Evolutionary conservation across 768 basidiomycete genomes (phyloP).

Genomic region (Tubosaeta sp.): DNA sequence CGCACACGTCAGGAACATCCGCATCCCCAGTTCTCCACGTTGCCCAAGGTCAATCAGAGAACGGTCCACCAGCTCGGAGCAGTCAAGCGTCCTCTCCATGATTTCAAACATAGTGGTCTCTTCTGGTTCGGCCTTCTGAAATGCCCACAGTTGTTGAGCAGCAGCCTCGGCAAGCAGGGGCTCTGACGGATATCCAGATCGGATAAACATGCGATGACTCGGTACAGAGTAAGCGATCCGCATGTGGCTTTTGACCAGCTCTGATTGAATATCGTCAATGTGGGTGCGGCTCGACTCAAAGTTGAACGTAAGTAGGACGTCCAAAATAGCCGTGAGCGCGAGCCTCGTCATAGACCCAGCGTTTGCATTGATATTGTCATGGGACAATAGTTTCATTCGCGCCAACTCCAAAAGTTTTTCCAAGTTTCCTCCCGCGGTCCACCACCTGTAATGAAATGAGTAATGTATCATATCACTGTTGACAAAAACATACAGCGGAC

Average conservation of each 20-base stretch:
- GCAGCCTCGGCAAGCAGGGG: neutral
- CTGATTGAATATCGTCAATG: neutral
- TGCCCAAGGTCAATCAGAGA: neutral
- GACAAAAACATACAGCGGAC: neutral
- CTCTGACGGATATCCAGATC: neutral
- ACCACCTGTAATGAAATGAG: neutral
- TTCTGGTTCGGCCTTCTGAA: neutral
- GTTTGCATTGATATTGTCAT: neutral
- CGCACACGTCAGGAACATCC: neutral
- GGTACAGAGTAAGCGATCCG: neutral
- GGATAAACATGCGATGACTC: neutral
- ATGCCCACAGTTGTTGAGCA: neutral
- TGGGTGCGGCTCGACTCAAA: neutral
- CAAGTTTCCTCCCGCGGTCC: neutral
- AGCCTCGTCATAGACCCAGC: neutral
- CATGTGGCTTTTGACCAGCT: neutral
- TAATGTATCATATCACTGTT: neutral
- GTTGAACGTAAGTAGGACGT: neutral
- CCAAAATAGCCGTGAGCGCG: neutral
- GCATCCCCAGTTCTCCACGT: neutral
- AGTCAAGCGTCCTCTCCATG: neutral
- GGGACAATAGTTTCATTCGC: neutral
- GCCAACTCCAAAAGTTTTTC: neutral
- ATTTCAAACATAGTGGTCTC: neutral
- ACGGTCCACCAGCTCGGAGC: neutral